Conservation (phyloP, 306 rosid species). For the Purshia tridentata region DNA sequence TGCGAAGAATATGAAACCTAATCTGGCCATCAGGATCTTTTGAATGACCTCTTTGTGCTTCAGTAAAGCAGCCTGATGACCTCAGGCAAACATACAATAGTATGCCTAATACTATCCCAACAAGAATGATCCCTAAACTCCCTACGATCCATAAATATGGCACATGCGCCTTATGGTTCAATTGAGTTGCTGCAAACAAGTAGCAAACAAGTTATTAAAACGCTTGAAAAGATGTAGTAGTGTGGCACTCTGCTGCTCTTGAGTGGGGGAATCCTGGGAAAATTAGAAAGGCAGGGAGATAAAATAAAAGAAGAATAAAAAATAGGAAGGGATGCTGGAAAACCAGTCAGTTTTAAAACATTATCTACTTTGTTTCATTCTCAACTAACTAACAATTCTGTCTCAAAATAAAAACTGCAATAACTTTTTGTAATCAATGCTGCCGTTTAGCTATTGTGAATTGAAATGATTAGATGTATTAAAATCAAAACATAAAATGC, state of each 20-base stretch:
- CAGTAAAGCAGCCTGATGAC: conserved; percentile 57
- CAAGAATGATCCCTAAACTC: conserved; percentile 66
- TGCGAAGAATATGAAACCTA: conserved; percentile 82
- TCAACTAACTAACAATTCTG: background rate
- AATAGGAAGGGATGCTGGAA: background rate
- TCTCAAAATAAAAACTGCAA: background rate
- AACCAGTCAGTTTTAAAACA: background rate
- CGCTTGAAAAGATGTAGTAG: conserved; percentile 13
- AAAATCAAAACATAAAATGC: background rate
- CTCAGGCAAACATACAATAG: conserved; percentile 52
- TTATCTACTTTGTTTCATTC: background rate
- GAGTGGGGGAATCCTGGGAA: background rate
- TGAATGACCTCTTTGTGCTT: conserved; percentile 41
- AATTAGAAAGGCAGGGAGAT: background rate
- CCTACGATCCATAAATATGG: conserved; percentile 89
- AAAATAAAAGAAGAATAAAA: background rate
- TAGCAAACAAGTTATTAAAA: conserved; percentile 1
- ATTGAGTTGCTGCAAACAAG: conserved; percentile 49
- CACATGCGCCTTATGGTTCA: conserved; percentile 55
- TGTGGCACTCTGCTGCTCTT: conserved; percentile 6
- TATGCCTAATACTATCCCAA: conserved; percentile 54
- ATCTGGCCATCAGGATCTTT: conserved; percentile 58
- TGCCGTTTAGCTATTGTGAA: background rate
- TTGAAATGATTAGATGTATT: background rate
- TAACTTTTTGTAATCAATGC: background rate